Evolutionary conservation across 2,329 filamentous ascomycete species (phyloP).

Genomic region (Ophiostoma pallidulum): DNA sequence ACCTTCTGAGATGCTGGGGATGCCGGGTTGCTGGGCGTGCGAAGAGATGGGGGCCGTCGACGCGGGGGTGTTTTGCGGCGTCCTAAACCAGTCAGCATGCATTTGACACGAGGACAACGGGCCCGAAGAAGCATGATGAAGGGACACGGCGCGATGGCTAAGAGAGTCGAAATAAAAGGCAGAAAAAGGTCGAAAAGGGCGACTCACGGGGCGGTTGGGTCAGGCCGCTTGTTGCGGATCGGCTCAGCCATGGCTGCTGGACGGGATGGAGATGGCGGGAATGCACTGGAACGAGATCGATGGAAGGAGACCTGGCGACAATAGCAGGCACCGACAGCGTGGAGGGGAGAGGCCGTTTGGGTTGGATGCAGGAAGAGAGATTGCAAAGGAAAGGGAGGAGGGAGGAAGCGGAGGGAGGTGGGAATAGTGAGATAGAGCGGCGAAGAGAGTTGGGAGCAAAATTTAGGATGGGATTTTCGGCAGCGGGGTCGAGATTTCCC

Average conservation of each 20-base stretch:
- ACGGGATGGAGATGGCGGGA: background rate
- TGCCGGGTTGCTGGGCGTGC: slow-evolving; percentile 88
- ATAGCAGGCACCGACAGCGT: background rate
- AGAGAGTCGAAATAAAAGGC: too few species aligned
- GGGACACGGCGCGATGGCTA: too few species aligned
- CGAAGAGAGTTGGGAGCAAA: slow-evolving; percentile 11
- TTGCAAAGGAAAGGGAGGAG: slow-evolving; percentile 15
- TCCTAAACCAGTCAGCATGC: slow-evolving; percentile 46
- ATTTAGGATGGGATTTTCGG: slow-evolving; percentile 13
- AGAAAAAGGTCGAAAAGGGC: background rate
- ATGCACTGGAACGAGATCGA: too few species aligned
- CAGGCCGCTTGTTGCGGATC: slow-evolving; percentile 53
- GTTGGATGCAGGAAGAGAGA: slow-evolving; percentile 11
- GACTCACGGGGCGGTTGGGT: slow-evolving; percentile 49
- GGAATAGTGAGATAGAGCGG: slow-evolving; percentile 5
- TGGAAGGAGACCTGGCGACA: too few species aligned
- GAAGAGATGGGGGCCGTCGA: slow-evolving; percentile 96
- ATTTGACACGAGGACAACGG: background rate
- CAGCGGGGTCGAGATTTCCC: slow-evolving; percentile 18
- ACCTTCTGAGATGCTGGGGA: slow-evolving; percentile 98
- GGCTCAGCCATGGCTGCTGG: slow-evolving; percentile 45
- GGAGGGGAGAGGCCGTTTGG: too few species aligned
- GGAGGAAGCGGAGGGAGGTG: slow-evolving; percentile 7
- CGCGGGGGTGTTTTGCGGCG: slow-evolving; percentile 95
- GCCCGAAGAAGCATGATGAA: too few species aligned